Percentiles rank a stretch among this genome's conserved stretches.
phyloP scores from a whole-genome alignment of 306 rosid species.

The Vicia faba region DNA sequence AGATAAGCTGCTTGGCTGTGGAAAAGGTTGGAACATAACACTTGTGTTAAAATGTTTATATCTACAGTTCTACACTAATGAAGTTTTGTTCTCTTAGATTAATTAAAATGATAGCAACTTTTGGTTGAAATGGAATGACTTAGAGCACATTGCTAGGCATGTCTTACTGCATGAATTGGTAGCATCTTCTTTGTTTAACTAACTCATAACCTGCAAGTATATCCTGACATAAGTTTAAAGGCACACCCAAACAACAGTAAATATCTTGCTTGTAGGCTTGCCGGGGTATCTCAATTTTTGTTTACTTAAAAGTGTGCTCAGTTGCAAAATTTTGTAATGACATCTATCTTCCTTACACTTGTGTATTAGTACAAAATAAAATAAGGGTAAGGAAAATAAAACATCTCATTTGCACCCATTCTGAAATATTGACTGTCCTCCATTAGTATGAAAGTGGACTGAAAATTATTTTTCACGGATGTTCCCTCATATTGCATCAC shows the following conservation, averaged over 20 bases:
- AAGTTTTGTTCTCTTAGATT: constrained; percentile 24
- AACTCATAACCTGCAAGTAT: constrained; percentile 27
- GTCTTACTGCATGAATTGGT: constrained; percentile 21
- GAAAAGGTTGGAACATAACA: constrained; percentile 61
- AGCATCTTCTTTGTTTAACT: constrained; percentile 25
- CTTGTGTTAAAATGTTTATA: constrained; percentile 27
- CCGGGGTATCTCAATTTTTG: constrained; percentile 11
- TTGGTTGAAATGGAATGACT: constrained; percentile 20
- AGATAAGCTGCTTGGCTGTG: constrained; percentile 75
- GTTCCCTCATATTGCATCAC: constrained; percentile 20
- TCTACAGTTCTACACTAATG: background rate
- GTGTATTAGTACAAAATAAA: constrained; percentile 29
- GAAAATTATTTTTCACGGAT: constrained; percentile 20
- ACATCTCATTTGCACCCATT: constrained; percentile 1
- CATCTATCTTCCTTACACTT: constrained; percentile 13
- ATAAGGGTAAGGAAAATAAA: constrained; percentile 3
- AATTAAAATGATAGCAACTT: constrained; percentile 12
- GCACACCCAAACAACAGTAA: constrained; percentile 14
- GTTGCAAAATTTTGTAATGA: constrained; percentile 11
- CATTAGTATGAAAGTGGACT: constrained; percentile 15
- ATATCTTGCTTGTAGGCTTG: constrained; percentile 22
- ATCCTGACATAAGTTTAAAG: constrained; percentile 20
- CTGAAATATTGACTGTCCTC: constrained; percentile 5
- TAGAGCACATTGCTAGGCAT: constrained; percentile 20
- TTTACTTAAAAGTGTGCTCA: constrained; percentile 28